A percentile compares a stretch with the other conserved stretches of the same genome.
phyloP scores from a whole-genome alignment of 108 stramenopile species.

The Cyclotella choctawhatcheeana region DNA sequence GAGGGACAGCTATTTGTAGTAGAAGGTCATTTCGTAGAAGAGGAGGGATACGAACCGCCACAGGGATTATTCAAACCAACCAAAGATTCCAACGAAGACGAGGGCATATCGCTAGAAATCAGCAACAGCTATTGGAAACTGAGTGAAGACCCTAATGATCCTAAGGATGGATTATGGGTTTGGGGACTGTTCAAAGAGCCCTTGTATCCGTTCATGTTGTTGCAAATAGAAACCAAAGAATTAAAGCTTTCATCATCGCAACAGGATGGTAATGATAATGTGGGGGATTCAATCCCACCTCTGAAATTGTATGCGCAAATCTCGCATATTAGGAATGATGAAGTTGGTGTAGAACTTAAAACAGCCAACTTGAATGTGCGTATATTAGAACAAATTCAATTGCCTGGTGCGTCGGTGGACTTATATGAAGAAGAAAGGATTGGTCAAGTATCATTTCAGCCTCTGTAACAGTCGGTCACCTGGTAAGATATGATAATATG shows the following conservation, averaged over 20 bases:
- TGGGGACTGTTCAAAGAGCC: constrained; percentile 94
- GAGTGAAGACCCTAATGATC: constrained; percentile 88
- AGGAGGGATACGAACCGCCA: constrained; percentile 88
- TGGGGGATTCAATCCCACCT: constrained; percentile 65
- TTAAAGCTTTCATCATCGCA: constrained; percentile 50
- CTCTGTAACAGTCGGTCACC: constrained; percentile 39
- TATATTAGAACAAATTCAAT: constrained; percentile 56
- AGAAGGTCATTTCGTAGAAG: constrained; percentile 76
- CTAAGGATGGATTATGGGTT: constrained; percentile 89
- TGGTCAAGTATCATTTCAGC: constrained; percentile 67
- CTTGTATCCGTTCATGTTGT: constrained; percentile 86
- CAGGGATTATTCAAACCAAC: constrained; percentile 66
- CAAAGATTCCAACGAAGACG: constrained; percentile 3
- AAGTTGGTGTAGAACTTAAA: constrained; percentile 54
- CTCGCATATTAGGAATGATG: constrained; percentile 66
- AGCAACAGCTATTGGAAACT: constrained; percentile 68
- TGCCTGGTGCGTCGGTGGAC: constrained; percentile 78
- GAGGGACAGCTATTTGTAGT: constrained; percentile 65
- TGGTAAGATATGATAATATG: not conserved
- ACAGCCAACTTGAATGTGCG: constrained; percentile 45
- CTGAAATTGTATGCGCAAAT: constrained; percentile 80
- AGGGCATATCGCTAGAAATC: constrained; percentile 49
- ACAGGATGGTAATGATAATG: constrained; percentile 11
- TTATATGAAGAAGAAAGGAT: constrained; percentile 71
- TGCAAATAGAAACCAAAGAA: constrained; percentile 76